Evolutionary conservation across 129 eudicot genomes (phyloP).

Genomic region (Smallanthus sonchifolius): DNA sequence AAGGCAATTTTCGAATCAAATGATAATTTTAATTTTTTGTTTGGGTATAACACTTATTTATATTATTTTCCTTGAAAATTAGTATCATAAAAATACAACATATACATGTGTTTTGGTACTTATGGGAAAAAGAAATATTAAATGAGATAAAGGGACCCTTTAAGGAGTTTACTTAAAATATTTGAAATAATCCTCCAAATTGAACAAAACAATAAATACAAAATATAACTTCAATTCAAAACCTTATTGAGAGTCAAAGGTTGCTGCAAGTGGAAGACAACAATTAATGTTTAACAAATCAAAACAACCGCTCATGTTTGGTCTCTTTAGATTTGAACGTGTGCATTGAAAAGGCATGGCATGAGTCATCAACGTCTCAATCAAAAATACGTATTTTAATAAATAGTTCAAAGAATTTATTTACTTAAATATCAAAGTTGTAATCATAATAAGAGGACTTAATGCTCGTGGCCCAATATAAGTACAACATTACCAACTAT

Average conservation of each 20-base stretch:
- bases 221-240: neutral
- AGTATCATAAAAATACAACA: too few species aligned
- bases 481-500: neutral
- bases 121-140: too few species aligned
- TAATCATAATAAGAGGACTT: neutral
- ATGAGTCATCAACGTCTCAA: constrained; percentile 21
- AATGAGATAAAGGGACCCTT: too few species aligned
- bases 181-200: neutral
- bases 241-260: constrained; percentile 22
- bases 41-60: too few species aligned
- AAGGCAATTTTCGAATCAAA: too few species aligned
- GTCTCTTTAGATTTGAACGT: constrained; percentile 11
- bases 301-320: constrained; percentile 21
- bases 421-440: neutral
- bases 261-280: constrained; percentile 36
- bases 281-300: constrained; percentile 27
- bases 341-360: neutral
- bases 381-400: neutral
- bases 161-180: too few species aligned
- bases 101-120: too few species aligned
- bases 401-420: neutral
- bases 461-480: neutral
- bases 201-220: neutral
- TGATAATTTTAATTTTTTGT: too few species aligned
- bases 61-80: too few species aligned